Evolutionary conservation across 352 stramenopile species (phyloP).

Genomic region (Globisporangium megalacanthum): DNA sequence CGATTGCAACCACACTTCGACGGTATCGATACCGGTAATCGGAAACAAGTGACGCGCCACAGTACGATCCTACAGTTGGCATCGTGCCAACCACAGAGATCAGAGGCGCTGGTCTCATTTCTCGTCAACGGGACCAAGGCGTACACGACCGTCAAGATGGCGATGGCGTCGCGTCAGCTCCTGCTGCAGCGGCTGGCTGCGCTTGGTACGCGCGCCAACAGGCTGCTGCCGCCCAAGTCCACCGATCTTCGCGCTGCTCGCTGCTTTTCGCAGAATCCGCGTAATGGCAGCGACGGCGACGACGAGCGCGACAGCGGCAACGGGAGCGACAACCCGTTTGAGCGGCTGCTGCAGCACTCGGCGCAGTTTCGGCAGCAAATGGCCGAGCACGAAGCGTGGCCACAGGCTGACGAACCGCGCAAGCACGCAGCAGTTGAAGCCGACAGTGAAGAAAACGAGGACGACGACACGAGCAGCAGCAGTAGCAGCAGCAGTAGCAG

Average conservation of each 20-base stretch:
- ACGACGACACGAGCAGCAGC: constrained; percentile 11
- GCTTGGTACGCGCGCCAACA: background rate
- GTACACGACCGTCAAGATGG: background rate
- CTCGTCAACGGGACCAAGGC: too few species aligned
- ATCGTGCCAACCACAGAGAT: too few species aligned
- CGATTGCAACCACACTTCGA: too few species aligned
- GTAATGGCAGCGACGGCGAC: constrained; percentile 11
- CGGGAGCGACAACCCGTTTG: constrained; percentile 37
- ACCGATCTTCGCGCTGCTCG: constrained; percentile 1
- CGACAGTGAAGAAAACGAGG: constrained; percentile 12
- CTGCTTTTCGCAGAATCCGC: constrained; percentile 9
- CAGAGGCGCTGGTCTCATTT: too few species aligned
- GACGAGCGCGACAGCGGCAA: constrained; percentile 11
- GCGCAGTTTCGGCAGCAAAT: constrained; percentile 49
- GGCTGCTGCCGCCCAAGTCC: constrained; percentile 18
- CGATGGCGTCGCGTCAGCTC: constrained; percentile 1
- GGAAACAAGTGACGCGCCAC: too few species aligned
- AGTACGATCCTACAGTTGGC: too few species aligned
- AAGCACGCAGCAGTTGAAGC: background rate
- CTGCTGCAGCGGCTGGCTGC: background rate
- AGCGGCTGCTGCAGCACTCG: constrained; percentile 62
- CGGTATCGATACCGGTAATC: too few species aligned
- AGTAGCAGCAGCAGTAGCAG: constrained; percentile 10
- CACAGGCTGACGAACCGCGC: background rate
- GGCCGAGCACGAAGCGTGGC: constrained; percentile 5